A percentile compares a stretch with the other conserved stretches of the same genome.
phyloP scores from a whole-genome alignment of 2,329 filamentous ascomycete species.

The Pestalotiopsis fici region DNA sequence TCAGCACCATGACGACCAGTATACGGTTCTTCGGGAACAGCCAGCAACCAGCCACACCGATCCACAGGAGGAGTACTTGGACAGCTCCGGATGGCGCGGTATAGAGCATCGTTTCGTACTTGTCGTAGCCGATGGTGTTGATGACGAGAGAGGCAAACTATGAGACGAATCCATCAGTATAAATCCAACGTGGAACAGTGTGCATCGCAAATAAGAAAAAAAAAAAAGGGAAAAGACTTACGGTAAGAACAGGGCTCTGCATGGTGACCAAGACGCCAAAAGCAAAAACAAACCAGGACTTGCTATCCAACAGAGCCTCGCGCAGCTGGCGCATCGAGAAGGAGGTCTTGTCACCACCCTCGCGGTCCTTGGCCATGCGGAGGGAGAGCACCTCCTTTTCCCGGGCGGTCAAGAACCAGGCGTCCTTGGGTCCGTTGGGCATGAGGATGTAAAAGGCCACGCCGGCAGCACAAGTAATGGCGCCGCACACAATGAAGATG shows the following conservation, averaged over 20 bases:
- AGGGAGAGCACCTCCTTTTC: constrained; percentile 42
- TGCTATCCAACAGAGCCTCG: constrained; percentile 43
- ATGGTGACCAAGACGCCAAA: constrained; percentile 48
- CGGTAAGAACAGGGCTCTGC: constrained; percentile 44
- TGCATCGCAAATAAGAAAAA: too few relatives aligned
- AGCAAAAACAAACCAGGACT: constrained; percentile 44
- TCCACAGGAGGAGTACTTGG: constrained; percentile 45
- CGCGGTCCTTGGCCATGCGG: constrained; percentile 32
- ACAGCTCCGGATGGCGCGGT: constrained; percentile 49
- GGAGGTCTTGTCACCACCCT: constrained; percentile 36
- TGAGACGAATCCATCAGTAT: constrained; percentile 8
- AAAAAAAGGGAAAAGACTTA: constrained; percentile 11
- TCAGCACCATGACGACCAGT: constrained; percentile 38
- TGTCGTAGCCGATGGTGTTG: constrained; percentile 43
- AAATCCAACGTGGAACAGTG: not conserved
- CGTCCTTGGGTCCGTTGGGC: constrained; percentile 44
- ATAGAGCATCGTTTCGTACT: constrained; percentile 46
- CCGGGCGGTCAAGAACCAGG: constrained; percentile 47
- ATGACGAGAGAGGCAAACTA: constrained; percentile 52
- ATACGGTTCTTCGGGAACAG: constrained; percentile 40
- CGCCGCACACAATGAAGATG: constrained; percentile 52
- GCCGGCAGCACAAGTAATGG: constrained; percentile 42
- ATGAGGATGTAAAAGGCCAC: constrained; percentile 46
- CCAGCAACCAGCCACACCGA: constrained; percentile 39
- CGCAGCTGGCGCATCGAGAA: constrained; percentile 44